These are phyloP conservation scores for Neofusicoccum kwambonambiense DNA, from an alignment of 2,329 filamentous ascomycete genomes.

Conservation along the genomic window DNA sequence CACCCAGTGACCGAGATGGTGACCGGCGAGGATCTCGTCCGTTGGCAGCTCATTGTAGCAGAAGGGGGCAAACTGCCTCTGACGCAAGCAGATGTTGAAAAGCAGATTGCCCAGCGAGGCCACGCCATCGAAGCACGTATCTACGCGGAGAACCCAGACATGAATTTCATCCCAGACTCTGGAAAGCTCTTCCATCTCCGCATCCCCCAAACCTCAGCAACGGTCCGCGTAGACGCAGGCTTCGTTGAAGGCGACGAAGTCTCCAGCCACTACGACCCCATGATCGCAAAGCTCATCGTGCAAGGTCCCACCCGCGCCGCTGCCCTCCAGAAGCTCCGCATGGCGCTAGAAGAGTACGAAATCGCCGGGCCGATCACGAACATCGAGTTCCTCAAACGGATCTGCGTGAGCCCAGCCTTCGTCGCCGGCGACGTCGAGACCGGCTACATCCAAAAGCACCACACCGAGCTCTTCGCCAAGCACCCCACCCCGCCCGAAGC, in stretches of 20 bases:
- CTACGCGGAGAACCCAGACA: constrained; percentile 91
- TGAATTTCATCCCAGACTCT: constrained; percentile 90
- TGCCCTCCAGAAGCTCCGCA: constrained; percentile 77
- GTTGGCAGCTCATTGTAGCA: constrained; percentile 92
- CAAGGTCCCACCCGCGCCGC: constrained; percentile 74
- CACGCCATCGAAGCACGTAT: constrained; percentile 95
- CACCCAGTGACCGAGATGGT: constrained; percentile 89
- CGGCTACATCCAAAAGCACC: constrained; percentile 90
- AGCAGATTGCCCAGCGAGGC: constrained; percentile 70
- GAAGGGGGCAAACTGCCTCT: constrained; percentile 66
- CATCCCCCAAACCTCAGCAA: constrained; percentile 66
- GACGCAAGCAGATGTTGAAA: constrained; percentile 64
- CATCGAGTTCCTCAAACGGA: constrained; percentile 89
- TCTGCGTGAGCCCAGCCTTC: constrained; percentile 80
- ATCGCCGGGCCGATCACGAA: constrained; percentile 92
- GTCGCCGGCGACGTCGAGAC: constrained; percentile 88
- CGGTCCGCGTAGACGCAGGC: constrained; percentile 88
- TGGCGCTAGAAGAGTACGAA: constrained; percentile 84
- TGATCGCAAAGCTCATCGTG: constrained; percentile 98
- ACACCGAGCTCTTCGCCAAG: constrained; percentile 71
- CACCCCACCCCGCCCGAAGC: constrained; percentile 66
- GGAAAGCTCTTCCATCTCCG: constrained; percentile 80
- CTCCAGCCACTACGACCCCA: constrained; percentile 93
- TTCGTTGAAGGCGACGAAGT: constrained; percentile 90
- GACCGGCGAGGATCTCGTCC: constrained; percentile 75